Conservation (phyloP, 2,329 filamentous ascomycete genomes). For the Sclerotinia minor region DNA sequence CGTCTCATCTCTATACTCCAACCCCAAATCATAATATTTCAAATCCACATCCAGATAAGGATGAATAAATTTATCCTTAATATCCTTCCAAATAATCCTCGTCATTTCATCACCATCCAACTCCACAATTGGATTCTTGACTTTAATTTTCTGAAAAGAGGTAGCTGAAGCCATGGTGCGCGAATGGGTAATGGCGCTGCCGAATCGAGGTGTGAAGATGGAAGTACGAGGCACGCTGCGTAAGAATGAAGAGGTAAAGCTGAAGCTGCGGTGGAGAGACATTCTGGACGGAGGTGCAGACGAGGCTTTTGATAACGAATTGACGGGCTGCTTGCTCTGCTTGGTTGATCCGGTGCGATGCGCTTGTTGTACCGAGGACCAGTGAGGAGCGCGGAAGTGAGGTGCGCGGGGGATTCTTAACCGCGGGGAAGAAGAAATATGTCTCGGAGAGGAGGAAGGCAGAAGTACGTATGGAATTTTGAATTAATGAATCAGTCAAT, state of each 20-base stretch:
- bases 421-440: conserved; percentile 9
- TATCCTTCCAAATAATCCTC: conserved; percentile 97
- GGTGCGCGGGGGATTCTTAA: neutral
- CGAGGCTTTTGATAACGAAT: conserved; percentile 3
- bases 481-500: neutral
- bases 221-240: conserved; percentile 12
- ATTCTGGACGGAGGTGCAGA: conserved; percentile 1
- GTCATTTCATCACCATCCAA: conserved; percentile 97
- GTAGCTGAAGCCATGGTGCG: conserved; percentile 56
- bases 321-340: neutral
- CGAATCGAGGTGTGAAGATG: conserved; percentile 28
- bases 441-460: neutral
- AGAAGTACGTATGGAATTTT: neutral
- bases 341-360: neutral
- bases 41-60: conserved; percentile 96
- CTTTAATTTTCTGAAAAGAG: conserved; percentile 83
- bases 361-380: conserved; percentile 14
- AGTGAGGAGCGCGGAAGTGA: conserved; percentile 3
- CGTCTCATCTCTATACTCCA: conserved; percentile 93
- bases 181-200: conserved; percentile 39
- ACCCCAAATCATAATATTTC: conserved; percentile 95
- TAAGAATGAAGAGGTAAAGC: conserved; percentile 15
- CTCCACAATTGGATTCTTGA: conserved; percentile 98
- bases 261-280: conserved; percentile 21
- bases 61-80: conserved; percentile 98